These are phyloP conservation scores for Kingdonia uniflora DNA, from an alignment of 164 flowering plant species.

Conservation along the genomic window DNA sequence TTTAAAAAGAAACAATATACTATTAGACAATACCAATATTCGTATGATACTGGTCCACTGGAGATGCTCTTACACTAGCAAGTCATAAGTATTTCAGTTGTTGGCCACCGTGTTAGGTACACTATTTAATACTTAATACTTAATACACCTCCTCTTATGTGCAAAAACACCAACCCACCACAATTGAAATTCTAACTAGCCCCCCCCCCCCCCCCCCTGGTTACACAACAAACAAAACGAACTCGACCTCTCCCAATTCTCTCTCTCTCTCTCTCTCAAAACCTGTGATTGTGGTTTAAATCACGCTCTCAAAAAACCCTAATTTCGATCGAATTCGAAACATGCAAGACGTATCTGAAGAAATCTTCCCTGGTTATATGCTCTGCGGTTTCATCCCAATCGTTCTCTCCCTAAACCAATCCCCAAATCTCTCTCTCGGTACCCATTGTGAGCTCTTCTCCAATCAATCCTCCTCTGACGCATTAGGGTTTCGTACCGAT, in stretches of 20 bases:
- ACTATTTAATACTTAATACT: too few species aligned
- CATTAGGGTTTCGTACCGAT: slow-evolving; percentile 18
- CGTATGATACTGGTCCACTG: too few species aligned
- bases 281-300: too few species aligned
- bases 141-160: too few species aligned
- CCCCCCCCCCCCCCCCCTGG: background rate
- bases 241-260: background rate
- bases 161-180: too few species aligned
- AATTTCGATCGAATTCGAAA: background rate
- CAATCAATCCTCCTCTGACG: slow-evolving; percentile 8
- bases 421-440: slow-evolving; percentile 13
- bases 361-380: slow-evolving; percentile 21
- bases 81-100: too few species aligned
- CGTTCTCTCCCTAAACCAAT: slow-evolving; percentile 29
- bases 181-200: background rate
- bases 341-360: slow-evolving; percentile 10
- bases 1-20: too few species aligned
- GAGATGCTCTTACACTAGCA: too few species aligned
- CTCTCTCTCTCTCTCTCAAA: background rate
- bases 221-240: background rate
- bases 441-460: slow-evolving; percentile 12
- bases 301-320: too few species aligned
- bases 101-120: too few species aligned
- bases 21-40: too few species aligned
- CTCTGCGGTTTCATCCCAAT: slow-evolving; percentile 60